A percentile compares a stretch with the other conserved stretches of the same genome.
Evolutionary conservation across 1,284 basidiomycete genomes (phyloP).

Genomic region (Microbotryum scabiosae): DNA sequence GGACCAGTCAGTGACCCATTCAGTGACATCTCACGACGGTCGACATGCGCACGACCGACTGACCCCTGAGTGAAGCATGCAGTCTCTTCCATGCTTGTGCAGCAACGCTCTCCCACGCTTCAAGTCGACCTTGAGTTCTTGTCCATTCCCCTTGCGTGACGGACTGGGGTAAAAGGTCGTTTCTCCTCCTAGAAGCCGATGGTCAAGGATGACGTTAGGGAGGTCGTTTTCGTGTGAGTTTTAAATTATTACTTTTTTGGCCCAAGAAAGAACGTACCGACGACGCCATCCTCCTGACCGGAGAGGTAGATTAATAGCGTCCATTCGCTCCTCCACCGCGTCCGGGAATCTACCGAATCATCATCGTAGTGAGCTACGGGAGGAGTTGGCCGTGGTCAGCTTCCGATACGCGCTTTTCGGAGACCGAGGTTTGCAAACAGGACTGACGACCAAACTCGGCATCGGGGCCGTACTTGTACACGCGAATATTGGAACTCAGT

Average conservation of each 20-base stretch:
- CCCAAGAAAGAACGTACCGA: conserved; percentile 30
- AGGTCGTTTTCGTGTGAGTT: too few species aligned
- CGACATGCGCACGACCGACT: conserved; percentile 22
- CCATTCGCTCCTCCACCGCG: conserved; percentile 53
- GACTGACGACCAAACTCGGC: conserved; percentile 37
- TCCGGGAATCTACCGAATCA: conserved; percentile 47
- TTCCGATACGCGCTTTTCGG: conserved; percentile 10
- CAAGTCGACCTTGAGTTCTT: conserved; percentile 51
- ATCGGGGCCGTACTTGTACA: conserved; percentile 37
- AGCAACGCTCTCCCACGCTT: conserved; percentile 60
- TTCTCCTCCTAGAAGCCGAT: conserved; percentile 52
- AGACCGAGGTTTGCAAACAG: conserved; percentile 9
- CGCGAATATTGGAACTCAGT: conserved; percentile 42
- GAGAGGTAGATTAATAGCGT: conserved; percentile 69
- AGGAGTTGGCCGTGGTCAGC: conserved; percentile 40
- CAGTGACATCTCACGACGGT: neutral
- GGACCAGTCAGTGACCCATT: neutral
- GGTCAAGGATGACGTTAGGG: neutral
- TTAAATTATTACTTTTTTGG: too few species aligned
- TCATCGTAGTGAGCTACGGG: conserved; percentile 68
- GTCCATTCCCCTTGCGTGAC: conserved; percentile 30
- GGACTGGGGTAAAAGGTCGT: conserved; percentile 58
- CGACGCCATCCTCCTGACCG: conserved; percentile 59
- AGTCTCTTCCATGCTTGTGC: conserved; percentile 64
- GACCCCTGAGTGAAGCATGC: conserved; percentile 68